phyloP scores from a whole-genome alignment of 345 rosid genomes.

The Pistacia integerrima region DNA sequence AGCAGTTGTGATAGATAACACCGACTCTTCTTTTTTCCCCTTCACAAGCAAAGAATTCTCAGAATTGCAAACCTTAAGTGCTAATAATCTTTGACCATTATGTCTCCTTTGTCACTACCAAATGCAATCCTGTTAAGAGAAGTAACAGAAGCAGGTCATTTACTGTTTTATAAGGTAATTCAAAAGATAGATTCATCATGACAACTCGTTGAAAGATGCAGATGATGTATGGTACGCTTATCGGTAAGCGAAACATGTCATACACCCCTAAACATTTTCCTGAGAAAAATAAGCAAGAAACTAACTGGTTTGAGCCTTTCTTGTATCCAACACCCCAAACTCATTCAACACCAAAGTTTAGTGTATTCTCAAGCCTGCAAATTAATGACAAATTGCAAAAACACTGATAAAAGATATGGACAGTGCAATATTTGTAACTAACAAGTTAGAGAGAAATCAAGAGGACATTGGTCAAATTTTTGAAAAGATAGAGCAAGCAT shows the following conservation, averaged over 20 bases:
- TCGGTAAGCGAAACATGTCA: no score
- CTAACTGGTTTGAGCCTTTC: slow-evolving; percentile 78
- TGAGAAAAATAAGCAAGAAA: background rate
- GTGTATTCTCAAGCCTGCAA: slow-evolving; percentile 34
- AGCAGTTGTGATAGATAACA: no score
- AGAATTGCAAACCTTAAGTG: background rate
- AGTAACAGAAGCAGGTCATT: background rate
- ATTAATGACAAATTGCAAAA: background rate
- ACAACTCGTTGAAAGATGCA: background rate
- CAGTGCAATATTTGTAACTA: background rate
- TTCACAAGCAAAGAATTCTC: background rate
- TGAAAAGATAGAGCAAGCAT: no score
- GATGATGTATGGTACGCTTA: background rate
- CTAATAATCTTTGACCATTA: slow-evolving; percentile 63
- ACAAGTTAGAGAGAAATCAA: background rate
- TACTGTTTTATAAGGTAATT: background rate
- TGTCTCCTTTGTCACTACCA: slow-evolving; percentile 87
- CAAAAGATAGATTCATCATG: background rate
- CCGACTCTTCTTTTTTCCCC: no score
- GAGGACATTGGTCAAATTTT: background rate
- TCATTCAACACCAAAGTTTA: slow-evolving; percentile 75
- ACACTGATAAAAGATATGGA: background rate
- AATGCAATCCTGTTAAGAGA: slow-evolving; percentile 62
- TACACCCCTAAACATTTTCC: background rate
- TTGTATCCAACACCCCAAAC: slow-evolving; percentile 78